A percentile compares a stretch with the other conserved stretches of the same genome.
Conservation (phyloP, 2,329 filamentous ascomycete species). For the Cordyceps pruinosa region DNA sequence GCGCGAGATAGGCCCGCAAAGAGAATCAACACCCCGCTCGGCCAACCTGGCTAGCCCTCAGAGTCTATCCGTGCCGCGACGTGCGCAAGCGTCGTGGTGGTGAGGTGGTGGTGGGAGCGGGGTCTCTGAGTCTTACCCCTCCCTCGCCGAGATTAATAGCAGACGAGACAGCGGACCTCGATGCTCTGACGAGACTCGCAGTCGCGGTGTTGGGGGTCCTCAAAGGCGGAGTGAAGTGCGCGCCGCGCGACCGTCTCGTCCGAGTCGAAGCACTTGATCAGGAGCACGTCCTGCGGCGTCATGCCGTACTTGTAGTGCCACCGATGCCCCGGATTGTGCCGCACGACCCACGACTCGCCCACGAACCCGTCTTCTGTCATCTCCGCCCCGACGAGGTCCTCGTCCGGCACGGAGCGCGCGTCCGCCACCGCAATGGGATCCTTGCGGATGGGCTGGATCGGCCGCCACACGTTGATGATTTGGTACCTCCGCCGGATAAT, state of each 20-base stretch:
- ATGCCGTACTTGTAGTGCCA: conserved; percentile 50
- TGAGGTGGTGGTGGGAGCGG: not conserved
- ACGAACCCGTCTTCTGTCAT: conserved; percentile 43
- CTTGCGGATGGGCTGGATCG: conserved; percentile 30
- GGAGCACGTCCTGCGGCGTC: conserved; percentile 44
- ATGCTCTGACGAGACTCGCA: conserved; percentile 56
- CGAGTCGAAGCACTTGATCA: conserved; percentile 61
- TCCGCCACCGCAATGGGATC: conserved; percentile 50
- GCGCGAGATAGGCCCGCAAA: conserved; percentile 1
- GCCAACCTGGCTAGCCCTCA: not conserved
- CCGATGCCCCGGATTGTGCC: conserved; percentile 33
- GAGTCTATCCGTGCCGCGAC: not conserved
- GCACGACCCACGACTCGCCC: conserved; percentile 43
- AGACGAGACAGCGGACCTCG: conserved; percentile 57
- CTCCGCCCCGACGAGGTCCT: conserved; percentile 42
- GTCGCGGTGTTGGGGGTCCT: conserved; percentile 42
- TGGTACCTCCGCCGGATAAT: conserved; percentile 36
- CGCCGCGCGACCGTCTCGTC: conserved; percentile 44
- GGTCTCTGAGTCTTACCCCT: not conserved
- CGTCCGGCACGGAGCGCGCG: conserved; percentile 41
- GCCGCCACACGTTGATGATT: conserved; percentile 44
- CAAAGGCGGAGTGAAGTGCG: conserved; percentile 49
- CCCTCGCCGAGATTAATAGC: conserved; percentile 38
- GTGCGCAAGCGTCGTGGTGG: not conserved
- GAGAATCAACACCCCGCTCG: conserved; percentile 7